Base-by-base conservation (phyloP, 345 rosid species). In the Crucihimalaya himalaica region DNA sequence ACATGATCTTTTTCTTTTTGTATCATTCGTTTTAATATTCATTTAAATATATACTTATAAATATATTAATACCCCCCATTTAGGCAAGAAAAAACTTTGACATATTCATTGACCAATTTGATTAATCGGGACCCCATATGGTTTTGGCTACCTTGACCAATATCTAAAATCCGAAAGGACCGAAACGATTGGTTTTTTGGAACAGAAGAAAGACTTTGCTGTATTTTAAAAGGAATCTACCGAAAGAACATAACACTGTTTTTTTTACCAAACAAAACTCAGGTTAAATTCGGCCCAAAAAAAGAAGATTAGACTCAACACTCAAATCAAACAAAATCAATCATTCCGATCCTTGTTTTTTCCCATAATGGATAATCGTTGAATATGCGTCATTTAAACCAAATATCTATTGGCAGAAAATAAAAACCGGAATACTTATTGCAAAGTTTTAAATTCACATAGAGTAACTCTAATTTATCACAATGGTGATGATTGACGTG, bases 181-280 rank as follows among this genome's bases (percentile, higher is more conserved):
- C 7, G 27, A 61, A 61, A 39, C 31, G 48, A 8, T 6, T 37
- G 40, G 0, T 19, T 2, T 10, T 53, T 8, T n/a, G n/a, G 60
- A 29, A 54, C 37, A 54, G 34, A 52, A 15, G 14, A 3, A 43
- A 14, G 10, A 63, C 27, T 34, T 21, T 34, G 57, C 20, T 72
- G 69, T 63, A 23, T 72, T 12, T 58, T 18, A 20, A 47, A 23
- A 18, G 47, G 46, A 70, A 46, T 21, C 59, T 59, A 71, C 48
- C 73, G 21, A 43, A 19, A 25, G 45, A 56, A 35, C 21, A 35
- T 37, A 32, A 21, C 34, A 48, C 18, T 28, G 10, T 54, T 0
- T 27, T 54, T 56, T 56, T 56, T 9, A 8, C 18, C 19, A 19
- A 16, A 25, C 23, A 43, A 25, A 53, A 27, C 3, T 43, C 67